Conservation (phyloP, 257 asterid species). For the Gentiana straminea region DNA sequence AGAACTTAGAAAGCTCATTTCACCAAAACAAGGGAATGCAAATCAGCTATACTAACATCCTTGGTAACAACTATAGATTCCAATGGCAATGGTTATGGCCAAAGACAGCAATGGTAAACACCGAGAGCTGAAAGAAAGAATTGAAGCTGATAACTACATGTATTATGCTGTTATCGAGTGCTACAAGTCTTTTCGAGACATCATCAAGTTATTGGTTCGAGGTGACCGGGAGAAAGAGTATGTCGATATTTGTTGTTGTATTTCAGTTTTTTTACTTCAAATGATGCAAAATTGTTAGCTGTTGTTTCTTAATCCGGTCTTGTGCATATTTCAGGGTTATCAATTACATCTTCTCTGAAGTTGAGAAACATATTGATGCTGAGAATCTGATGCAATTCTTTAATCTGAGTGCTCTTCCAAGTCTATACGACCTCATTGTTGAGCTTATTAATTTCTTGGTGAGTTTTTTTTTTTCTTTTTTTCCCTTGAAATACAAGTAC, state of each 20-base stretch:
- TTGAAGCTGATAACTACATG: conserved; percentile 63
- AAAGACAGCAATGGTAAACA: conserved; percentile 86
- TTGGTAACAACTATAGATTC: conserved; percentile 41
- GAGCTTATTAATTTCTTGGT: conserved; percentile 87
- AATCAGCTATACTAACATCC: not conserved
- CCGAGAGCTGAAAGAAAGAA: conserved; percentile 74
- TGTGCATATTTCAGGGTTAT: conserved; percentile 46
- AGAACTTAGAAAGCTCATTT: too few relatives aligned
- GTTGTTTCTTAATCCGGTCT: not conserved
- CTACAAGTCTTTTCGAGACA: conserved; percentile 76
- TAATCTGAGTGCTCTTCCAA: conserved; percentile 74
- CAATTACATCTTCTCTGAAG: conserved; percentile 64
- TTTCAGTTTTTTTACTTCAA: not conserved
- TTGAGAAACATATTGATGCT: conserved; percentile 57
- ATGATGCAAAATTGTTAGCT: not conserved
- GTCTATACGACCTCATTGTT: conserved; percentile 70
- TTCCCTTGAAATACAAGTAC: too few relatives aligned
- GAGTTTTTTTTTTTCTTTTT: conserved; percentile 9
- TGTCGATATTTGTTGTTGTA: conserved; percentile 13
- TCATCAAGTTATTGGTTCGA: conserved; percentile 51
- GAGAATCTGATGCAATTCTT: conserved; percentile 47
- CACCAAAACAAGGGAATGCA: not conserved
- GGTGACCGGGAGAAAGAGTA: conserved; percentile 70
- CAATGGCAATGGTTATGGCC: conserved; percentile 95
- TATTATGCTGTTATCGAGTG: conserved; percentile 86